Conservation (phyloP, 1,284 basidiomycete species). For the Ganoderma leucocontextum region DNA sequence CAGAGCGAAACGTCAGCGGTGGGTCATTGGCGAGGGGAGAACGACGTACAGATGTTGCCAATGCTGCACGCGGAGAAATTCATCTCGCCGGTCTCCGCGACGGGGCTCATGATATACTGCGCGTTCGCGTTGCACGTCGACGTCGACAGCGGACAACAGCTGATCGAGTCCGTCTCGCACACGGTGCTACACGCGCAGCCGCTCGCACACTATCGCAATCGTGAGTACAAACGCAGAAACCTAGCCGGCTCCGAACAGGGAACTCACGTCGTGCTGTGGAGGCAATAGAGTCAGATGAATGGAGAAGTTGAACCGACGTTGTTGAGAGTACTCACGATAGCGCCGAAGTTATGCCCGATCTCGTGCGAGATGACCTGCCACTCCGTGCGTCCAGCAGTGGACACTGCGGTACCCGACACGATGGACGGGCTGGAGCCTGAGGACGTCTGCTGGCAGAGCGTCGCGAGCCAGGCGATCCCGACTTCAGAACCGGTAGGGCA, state of each 20-base stretch:
- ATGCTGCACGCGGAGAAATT: constrained; percentile 83
- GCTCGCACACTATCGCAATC: constrained; percentile 60
- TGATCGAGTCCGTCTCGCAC: constrained; percentile 33
- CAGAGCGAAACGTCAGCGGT: constrained; percentile 1
- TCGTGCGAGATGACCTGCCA: constrained; percentile 91
- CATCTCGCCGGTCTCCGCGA: constrained; percentile 70
- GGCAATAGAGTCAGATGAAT: constrained; percentile 4
- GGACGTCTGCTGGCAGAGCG: constrained; percentile 70
- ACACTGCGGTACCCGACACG: constrained; percentile 88
- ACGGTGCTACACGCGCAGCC: constrained; percentile 63
- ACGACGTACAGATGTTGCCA: constrained; percentile 84
- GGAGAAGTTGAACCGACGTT: neutral
- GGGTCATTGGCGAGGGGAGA: neutral
- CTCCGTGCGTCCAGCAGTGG: constrained; percentile 77
- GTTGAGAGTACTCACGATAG: constrained; percentile 68
- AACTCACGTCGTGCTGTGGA: constrained; percentile 65
- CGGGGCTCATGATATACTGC: constrained; percentile 85
- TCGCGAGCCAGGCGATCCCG: constrained; percentile 91
- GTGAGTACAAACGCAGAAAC: constrained; percentile 14
- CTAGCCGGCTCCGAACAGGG: neutral
- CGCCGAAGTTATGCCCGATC: constrained; percentile 91
- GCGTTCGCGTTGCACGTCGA: constrained; percentile 72
- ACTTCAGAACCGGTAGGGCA: constrained; percentile 88
- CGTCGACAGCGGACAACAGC: constrained; percentile 79
- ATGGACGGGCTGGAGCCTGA: constrained; percentile 55